Evolutionary conservation across 768 basidiomycete genomes (phyloP), one percentile per base, ranked within the genome.

Genomic region (Pulveroboletus sp.): DNA sequence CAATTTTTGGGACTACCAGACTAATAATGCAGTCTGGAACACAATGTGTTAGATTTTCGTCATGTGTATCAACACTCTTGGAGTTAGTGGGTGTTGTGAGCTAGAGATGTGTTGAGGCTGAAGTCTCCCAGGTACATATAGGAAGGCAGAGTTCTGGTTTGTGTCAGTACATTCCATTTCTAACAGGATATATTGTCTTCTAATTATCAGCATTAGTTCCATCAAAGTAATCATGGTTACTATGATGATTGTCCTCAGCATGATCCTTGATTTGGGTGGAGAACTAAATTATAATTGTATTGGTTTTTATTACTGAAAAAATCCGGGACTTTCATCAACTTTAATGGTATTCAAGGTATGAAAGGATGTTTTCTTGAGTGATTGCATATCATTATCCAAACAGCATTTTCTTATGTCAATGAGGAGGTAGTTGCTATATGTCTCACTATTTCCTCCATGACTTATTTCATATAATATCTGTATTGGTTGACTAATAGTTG

Each of bases 321-420:
- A 80, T 46, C 82, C 81, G 83, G 83, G 5, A 77, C 81, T 1
- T 77, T 84, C 56, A 70, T 69, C 14, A 74, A 79, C 46, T 74
- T 55, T 51, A 39, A 68, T 42, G 56, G 53, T 15, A 72, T 73
- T 43, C 32, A 47, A 27, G 79, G 79, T 3, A 47, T 63, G 1
- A 71, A 69, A 39, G 80, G 79, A 21, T 69, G 69, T 17, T 82
- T 83, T 70, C 50, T 72, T 18, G 70, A 68, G 21, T 74, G 67
- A 65, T 78, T 72, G 69, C 69, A 76, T 10, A 79, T 78, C 36
- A 71, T 79, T 54, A 72, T 71, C 27, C 76, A 80, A 54, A 81
- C 81, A 17, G 76, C 78, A 18, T 81, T 81, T 66, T 74, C 77
- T 13, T 80, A 73, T 61, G 73, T 76, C 44, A 82, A 81, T 28